Evolutionary conservation across 2,329 filamentous ascomycete genomes (phyloP).

Genomic region (Sphaerulina musiva): DNA sequence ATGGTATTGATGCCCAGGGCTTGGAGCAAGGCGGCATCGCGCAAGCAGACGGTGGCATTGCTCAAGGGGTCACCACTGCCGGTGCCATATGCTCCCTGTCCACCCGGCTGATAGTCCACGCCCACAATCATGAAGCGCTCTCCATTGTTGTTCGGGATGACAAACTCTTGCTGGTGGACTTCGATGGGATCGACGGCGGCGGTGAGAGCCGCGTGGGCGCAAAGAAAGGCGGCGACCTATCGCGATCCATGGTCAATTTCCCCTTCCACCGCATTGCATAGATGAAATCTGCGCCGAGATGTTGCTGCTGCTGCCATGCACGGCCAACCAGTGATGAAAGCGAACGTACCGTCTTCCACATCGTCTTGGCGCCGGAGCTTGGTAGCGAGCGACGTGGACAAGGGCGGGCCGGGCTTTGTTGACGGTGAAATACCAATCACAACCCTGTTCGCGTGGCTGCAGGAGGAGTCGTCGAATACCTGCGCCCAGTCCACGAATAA

Average conservation of each 20-base stretch:
- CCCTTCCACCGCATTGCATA: not conserved
- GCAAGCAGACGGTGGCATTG: slow-evolving; percentile 52
- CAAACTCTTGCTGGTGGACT: slow-evolving; percentile 55
- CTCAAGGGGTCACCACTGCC: slow-evolving; percentile 50
- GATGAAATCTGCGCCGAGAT: not conserved
- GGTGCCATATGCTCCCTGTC: slow-evolving; percentile 52
- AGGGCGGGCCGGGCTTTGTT: not conserved
- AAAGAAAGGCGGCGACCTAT: not conserved
- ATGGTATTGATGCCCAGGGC: slow-evolving; percentile 59
- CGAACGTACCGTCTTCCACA: not conserved
- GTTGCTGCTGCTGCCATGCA: not conserved
- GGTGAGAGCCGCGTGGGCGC: slow-evolving; percentile 33
- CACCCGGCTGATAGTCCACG: slow-evolving; percentile 60
- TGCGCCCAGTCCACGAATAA: too few species aligned
- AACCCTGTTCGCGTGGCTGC: not conserved
- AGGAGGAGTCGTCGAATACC: too few species aligned
- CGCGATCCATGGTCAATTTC: not conserved
- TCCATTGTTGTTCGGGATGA: slow-evolving; percentile 49
- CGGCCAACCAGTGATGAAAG: not conserved
- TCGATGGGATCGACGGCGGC: slow-evolving; percentile 51
- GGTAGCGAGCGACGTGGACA: not conserved
- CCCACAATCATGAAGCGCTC: slow-evolving; percentile 52
- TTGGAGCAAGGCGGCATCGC: slow-evolving; percentile 60
- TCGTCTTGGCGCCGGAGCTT: not conserved
- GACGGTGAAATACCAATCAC: not conserved